Base-by-base conservation (phyloP, 176 grass and related monocot genomes). In the Ensete ventricosum region DNA sequence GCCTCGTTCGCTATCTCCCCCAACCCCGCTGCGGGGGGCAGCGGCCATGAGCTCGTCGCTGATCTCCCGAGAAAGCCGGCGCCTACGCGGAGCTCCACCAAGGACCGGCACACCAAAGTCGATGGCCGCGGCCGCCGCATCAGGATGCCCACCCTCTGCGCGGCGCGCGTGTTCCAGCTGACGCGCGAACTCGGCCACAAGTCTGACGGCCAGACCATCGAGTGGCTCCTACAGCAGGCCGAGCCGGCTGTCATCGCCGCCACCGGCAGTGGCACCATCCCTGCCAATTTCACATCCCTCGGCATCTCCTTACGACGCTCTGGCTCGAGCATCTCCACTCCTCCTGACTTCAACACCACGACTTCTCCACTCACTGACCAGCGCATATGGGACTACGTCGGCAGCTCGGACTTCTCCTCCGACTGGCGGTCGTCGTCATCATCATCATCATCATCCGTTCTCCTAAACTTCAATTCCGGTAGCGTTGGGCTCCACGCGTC, bases 181-280 rank as follows among this genome's bases (percentile, higher is more conserved):
- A 98, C 94, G 8, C 81, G 94, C 1, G 94, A 98, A 75, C 84
- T 98, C 60, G 94, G 94, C 9, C 94, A 98, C 87, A 98, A 98
- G 88, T 90, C 94, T 6, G 94, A 98, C 22, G 94, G 94, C 29
- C 90, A 98, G 84, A 98, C 94, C 66, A 98, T 98, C 78, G 94
- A 98, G 86, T 98, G 94, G 94, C 82, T 98, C 62, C 86, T 98
- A 50, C 94, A 97, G 84, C 94, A 97, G 80, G 94, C 94, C 13
- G 94, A 93, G 72, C 94, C 94, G 1, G 90, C 94, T 5, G 94
- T 97, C 80, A 97, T 97, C 71, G 94, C 90, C 20, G 94, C 94
- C 69, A 97, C 94, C 3, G 94, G 94, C 26, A 97, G 90, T 1
- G 94, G 94, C 17, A 97, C 94, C 75, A 97, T 97, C 72, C 94